These are phyloP conservation scores for Fusarium sterilihyphosum DNA, from an alignment of 2,329 filamentous ascomycete genomes.

Conservation along the genomic window DNA sequence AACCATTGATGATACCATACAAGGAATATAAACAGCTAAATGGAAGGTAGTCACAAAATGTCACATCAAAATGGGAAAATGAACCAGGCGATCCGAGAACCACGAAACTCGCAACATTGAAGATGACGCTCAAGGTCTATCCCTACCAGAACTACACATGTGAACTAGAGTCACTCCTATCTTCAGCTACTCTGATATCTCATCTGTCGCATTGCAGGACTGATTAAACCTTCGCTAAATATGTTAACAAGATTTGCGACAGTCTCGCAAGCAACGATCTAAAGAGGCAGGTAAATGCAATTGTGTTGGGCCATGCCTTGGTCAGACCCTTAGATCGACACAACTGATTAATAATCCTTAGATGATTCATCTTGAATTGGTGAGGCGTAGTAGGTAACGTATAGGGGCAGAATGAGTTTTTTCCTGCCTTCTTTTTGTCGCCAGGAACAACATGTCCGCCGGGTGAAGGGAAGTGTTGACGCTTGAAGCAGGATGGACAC, in stretches of 20 bases:
- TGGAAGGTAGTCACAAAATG: too few species aligned
- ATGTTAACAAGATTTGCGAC: background rate
- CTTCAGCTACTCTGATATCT: background rate
- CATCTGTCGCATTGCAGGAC: background rate
- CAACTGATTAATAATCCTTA: background rate
- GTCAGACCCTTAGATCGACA: background rate
- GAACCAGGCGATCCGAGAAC: too few species aligned
- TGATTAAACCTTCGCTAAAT: background rate
- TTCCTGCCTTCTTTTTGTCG: background rate
- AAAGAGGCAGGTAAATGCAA: background rate
- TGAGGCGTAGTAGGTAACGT: background rate
- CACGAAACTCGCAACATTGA: background rate
- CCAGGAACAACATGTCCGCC: background rate
- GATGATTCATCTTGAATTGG: background rate
- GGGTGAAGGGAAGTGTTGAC: background rate
- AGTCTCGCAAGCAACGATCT: background rate
- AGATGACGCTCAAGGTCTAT: background rate
- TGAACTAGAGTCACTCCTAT: background rate
- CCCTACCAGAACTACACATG: too few species aligned
- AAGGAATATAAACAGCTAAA: background rate
- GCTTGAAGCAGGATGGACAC: background rate
- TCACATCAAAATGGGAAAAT: background rate
- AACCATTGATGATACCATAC: background rate
- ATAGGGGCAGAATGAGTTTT: background rate
- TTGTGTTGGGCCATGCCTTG: background rate